These are phyloP conservation scores for Starmerella geochares DNA, from an alignment of 805 yeast species.

Conservation along the genomic window DNA sequence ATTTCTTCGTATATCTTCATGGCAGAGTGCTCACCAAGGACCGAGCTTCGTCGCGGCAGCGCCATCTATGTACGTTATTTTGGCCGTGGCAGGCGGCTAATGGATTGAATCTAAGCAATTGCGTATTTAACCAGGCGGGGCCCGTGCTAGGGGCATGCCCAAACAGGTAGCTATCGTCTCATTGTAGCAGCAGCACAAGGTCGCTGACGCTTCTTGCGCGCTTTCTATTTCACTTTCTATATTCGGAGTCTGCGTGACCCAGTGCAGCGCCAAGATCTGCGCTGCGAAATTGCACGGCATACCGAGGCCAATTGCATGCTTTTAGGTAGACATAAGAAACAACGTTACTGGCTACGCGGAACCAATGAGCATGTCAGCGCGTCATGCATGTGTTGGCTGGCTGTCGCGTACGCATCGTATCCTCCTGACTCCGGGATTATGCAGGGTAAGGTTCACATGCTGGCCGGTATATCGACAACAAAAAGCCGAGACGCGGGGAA, in stretches of 20 bases:
- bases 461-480: not conserved
- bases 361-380: not conserved
- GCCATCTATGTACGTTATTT: not conserved
- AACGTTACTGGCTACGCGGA: not conserved
- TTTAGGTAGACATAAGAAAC: not conserved
- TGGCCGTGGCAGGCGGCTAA: not conserved
- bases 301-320: no score
- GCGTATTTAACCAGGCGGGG: not conserved
- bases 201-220: no score
- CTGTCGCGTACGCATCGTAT: constrained; percentile 3
- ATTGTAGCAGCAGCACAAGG: no score
- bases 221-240: no score
- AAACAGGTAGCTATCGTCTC: no score
- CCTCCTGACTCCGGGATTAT: not conserved
- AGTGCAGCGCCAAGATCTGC: no score
- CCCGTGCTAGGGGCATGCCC: not conserved
- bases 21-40: not conserved
- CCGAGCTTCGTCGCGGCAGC: not conserved
- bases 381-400: not conserved
- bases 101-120: not conserved
- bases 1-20: constrained; percentile 20
- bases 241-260: no score
- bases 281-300: no score
- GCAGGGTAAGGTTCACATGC: not conserved
- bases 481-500: constrained; percentile 4